Base-by-base conservation (phyloP, 192 early-diverging fungal genomes). In the Haplosporangium gracile region DNA sequence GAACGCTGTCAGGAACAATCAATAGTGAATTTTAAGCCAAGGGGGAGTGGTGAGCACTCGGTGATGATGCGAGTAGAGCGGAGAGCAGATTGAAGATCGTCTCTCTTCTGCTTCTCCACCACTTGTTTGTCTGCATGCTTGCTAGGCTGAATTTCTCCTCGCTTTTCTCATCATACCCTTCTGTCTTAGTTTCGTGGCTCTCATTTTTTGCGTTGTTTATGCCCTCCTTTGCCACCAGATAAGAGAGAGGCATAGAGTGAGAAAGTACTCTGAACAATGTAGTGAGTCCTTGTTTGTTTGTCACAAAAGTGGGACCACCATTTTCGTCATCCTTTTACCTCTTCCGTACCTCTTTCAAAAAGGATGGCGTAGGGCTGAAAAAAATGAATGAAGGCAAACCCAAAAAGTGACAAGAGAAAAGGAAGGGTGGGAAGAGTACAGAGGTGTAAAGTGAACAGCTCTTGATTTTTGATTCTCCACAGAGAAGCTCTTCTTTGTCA, bases 81-180 rank as follows among this genome's bases (percentile, higher is more conserved):
- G 29, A 29, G 55, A 5, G 55, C 11, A 65, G 29, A 34, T 15
- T 65, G 60, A 65, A 15, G 60, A 65, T 65, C 60, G 11, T 9
- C 60, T 65, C 29, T n/a, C n/a, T 60, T n/a, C 24, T 11, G 9
- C n/a, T 29, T 32, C 60, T 65, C 60, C 60, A 65, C 60, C 60
- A 65, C 60, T 65, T 65, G 29, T 65, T 65, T 65, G 60, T 29
- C 60, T 65, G 60, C 60, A 34, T 65, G 60, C 60, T 63, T 63
- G 24, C 57, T 63, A 63, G 57, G 26, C 57, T 29, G n/a, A n/a
- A n/a, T 26, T 63, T 29, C 26, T 63, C 29, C 60, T 65, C 60
- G 60, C 60, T 65, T 65, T 63, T 32, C 29, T 65, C 29, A 63
- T 63, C 60, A 65, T 65, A 10, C 1, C n/a, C 7, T 15, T 65